These are phyloP conservation scores for Saturnispora diversa DNA, from an alignment of 805 yeast genomes.

Conservation along the genomic window DNA sequence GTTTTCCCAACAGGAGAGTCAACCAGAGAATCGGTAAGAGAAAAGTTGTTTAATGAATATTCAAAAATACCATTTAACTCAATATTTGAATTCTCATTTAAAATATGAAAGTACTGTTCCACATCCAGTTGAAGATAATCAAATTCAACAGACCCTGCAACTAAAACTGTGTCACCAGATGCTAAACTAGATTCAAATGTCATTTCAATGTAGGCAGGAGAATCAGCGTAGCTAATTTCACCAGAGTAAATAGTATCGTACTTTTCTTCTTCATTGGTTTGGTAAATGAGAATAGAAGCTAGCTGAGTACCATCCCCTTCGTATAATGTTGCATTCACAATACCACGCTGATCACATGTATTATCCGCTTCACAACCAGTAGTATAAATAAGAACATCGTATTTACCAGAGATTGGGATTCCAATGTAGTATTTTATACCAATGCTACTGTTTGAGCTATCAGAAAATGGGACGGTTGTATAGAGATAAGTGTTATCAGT, in stretches of 20 bases:
- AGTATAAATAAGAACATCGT: conserved; percentile 64
- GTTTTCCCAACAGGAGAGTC: conserved; percentile 39
- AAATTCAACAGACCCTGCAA: conserved; percentile 48
- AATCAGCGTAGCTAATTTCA: conserved; percentile 41
- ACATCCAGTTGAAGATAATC: conserved; percentile 35
- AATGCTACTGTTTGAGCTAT: conserved; percentile 24
- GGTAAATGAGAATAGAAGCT: conserved; percentile 48
- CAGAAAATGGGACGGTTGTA: conserved; percentile 24
- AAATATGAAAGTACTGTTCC: conserved; percentile 19
- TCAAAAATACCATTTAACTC: conserved; percentile 72
- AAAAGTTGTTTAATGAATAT: conserved; percentile 62
- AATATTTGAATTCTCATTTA: conserved; percentile 14
- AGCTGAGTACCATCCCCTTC: conserved; percentile 39
- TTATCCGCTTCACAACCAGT: conserved; percentile 75
- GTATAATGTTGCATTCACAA: conserved; percentile 65
- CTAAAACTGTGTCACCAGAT: conserved; percentile 41
- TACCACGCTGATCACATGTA: conserved; percentile 65
- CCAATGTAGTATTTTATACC: conserved; percentile 57
- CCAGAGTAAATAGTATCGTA: conserved; percentile 76
- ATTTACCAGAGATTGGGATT: conserved; percentile 64
- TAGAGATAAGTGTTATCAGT: conserved; percentile 19
- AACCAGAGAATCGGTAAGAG: conserved; percentile 25
- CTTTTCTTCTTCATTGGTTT: conserved; percentile 71
- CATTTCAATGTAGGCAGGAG: conserved; percentile 35
- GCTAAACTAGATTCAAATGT: conserved; percentile 28